Percentiles rank a stretch among this genome's conserved stretches.
phyloP scores from a whole-genome alignment of 257 asterid species.

The Capsicum baccatum region DNA sequence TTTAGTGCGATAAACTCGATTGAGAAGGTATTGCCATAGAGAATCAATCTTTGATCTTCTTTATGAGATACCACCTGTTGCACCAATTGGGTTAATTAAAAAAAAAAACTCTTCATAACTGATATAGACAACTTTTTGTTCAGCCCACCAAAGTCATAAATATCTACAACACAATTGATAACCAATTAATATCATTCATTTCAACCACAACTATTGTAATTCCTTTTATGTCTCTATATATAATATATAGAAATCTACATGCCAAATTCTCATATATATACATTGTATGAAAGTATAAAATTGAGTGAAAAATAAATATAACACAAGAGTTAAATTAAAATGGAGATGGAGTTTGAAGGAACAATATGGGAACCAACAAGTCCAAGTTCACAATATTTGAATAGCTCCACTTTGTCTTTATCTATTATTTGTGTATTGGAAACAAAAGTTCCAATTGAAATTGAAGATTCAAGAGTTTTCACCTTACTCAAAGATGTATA shows the following conservation, averaged over 20 bases:
- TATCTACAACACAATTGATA: neutral
- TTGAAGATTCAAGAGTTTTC: neutral
- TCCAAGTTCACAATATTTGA: constrained; percentile 35
- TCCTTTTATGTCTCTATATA: neutral
- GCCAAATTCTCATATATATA: neutral
- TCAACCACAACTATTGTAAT: neutral
- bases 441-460: constrained; percentile 28
- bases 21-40: no score
- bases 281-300: neutral
- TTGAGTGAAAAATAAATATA: neutral
- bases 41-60: no score
- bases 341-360: neutral
- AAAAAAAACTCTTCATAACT: neutral
- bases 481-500: constrained; percentile 24
- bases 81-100: no score
- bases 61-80: no score
- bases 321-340: neutral
- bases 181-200: neutral
- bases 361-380: constrained; percentile 28
- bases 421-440: constrained; percentile 35
- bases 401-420: constrained; percentile 36
- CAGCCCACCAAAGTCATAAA: neutral
- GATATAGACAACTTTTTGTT: neutral
- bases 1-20: no score
- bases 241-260: neutral